Evolutionary conservation across 257 asterid species (phyloP), one percentile per base, ranked within the genome.

Genomic region (Nicotiana otophora): DNA sequence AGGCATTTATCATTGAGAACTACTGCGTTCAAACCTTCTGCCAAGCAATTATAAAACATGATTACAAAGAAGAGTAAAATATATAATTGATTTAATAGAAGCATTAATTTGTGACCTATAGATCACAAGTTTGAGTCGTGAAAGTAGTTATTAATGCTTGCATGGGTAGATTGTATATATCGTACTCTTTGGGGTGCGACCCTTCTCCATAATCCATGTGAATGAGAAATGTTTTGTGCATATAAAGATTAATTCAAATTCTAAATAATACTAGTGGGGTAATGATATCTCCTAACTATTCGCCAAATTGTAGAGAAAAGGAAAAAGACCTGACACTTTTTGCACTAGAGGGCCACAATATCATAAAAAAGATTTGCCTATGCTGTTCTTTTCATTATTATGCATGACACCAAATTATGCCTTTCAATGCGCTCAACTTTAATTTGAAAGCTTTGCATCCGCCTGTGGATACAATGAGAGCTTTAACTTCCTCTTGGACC

Each of bases 371-470:
- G 39, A 39, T 17, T 72, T 14, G 39, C 39, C 39, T 20, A 23
- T 72, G 79, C 14, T 46, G 61, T 46, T 46, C 31, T 46, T 30
- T 72, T 72, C 36, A 72, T 26, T 72, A 72, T 46, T 72, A 72
- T 46, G 39, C 79, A 72, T 70, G 39, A 46, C 61, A 23, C 39
- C 61, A 46, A 72, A 72, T 72, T 74, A 46, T 74, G 78, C 61
- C 78, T 74, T 74, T 48, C 39, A 46, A 46, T 74, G 79, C 62
- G 79, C 79, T 42, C 79, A 72, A 48, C 79, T 74, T 74, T 74
- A 46, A 74, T 74, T 74, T 46, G 62, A 72, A 46, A 42, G 46
- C 34, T 72, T 46, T 19, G 46, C 3, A 19, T 19, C 17, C 33
- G 33, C 33, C 33, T 9, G 15, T 48, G 3, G 54, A 48, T 48